Base-by-base conservation (phyloP, 2,329 filamentous ascomycete species). In the Venturia effusa region DNA sequence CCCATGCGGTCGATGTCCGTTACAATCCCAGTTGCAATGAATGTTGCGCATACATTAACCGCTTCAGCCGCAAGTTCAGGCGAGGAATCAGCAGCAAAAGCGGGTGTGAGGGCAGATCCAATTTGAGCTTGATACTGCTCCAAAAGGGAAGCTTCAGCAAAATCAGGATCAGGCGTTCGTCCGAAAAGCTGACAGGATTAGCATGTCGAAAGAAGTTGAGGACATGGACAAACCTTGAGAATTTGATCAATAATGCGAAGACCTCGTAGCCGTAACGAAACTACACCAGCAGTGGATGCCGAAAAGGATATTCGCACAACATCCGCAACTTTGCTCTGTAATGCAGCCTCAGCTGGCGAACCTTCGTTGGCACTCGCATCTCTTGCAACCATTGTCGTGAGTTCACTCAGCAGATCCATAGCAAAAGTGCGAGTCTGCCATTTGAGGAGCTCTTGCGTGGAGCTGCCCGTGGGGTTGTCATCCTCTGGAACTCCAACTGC, bases 91-190 rank as follows among this genome's bases (percentile, higher is more conserved):
- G 88, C 88, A 0, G 94, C 92, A 76, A 99, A 99, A 0, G 94
- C 95, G 3, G 94, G 94, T 0, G 95, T 99, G 66, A 99, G 81
- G 0, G 94, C 94, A 22, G 94, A 97, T 70, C 92, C 92, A 72
- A 99, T 99, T 73, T 99, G 94, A 5, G 94, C 94, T 75, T 99
- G 95, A 71, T 99, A 99, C 75, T 99, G 94, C 74, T 99, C 95
- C 4, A 99, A 82, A 19, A 99, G 81, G 76, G 96, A 96, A 0
- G 90, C 94, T 75, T 99, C 94, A n/a, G 93, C 85, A 72, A 99
- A 99, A 73, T 99, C 94, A 0, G 94, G 95, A 75, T 99, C 94
- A 1, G 93, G 90, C 1, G 90, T 92, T 72, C 92, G 93, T 63
- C 94, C 94, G 77, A 99, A 99, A 81, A 97, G 91, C 79, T 82